These are phyloP conservation scores for Exophiala aquamarina DNA, from an alignment of 2,329 filamentous ascomycete genomes.

Conservation along the genomic window DNA sequence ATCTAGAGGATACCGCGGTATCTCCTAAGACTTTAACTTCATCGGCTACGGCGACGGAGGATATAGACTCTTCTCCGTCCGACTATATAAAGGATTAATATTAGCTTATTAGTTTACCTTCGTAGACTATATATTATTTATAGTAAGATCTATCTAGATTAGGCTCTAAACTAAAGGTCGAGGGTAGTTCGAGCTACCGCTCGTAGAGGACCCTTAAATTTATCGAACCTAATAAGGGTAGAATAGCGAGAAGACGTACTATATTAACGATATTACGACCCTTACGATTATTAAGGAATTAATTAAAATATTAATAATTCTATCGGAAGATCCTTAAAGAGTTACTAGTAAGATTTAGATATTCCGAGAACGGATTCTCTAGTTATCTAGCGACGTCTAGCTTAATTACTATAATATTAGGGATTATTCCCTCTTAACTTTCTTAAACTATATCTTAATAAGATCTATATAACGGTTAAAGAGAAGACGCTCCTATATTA, in stretches of 20 bases:
- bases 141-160: background rate
- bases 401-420: no score
- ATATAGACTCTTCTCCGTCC: conserved; percentile 99
- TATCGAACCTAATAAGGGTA: no score
- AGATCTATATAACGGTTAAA: no score
- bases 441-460: no score
- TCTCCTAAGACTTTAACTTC: conserved; percentile 97
- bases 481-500: no score
- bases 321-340: conserved; percentile 58
- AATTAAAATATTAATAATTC: conserved; percentile 30
- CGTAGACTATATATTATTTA: background rate
- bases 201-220: background rate
- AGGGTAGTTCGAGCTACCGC: background rate
- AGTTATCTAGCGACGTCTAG: no score
- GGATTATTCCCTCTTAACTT: no score
- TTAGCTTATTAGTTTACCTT: conserved; percentile 21
- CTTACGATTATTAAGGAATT: conserved; percentile 21
- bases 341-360: no score
- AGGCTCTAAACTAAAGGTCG: background rate
- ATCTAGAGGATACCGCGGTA: conserved; percentile 68
- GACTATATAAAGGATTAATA: conserved; percentile 58
- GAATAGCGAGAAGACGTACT: conserved; percentile 36
- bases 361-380: no score
- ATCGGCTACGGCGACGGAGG: conserved; percentile 70
- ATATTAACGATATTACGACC: conserved; percentile 42